These are phyloP conservation scores for Orbilia ellipsospora DNA, from an alignment of 2,329 filamentous ascomycete species.

Conservation along the genomic window DNA sequence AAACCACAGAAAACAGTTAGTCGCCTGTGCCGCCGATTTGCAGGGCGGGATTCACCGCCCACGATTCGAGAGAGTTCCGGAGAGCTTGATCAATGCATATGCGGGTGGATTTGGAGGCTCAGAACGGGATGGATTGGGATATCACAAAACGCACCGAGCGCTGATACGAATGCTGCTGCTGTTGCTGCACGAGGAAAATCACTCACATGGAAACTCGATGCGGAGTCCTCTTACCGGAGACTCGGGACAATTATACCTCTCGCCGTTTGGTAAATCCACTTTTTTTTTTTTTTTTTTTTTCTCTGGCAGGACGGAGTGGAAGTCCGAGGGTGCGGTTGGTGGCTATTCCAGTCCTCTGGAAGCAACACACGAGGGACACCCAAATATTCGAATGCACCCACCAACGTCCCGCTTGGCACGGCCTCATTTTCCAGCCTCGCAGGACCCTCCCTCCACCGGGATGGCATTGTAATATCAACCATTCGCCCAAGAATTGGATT, in stretches of 20 bases:
- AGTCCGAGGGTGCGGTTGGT: too few species aligned
- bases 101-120: not conserved
- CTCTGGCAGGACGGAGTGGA: too few species aligned
- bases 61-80: constrained; percentile 4
- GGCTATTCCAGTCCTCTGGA: constrained; percentile 6
- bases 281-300: too few species aligned
- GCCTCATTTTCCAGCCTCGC: not conserved
- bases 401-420: constrained; percentile 9
- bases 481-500: constrained; percentile 4
- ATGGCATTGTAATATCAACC: not conserved
- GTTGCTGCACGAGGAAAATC: constrained; percentile 14
- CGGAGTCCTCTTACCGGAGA: constrained; percentile 2
- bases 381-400: too few species aligned
- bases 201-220: constrained; percentile 22
- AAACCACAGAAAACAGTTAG: not conserved
- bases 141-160: constrained; percentile 22
- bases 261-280: too few species aligned
- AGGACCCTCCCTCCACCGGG: too few species aligned
- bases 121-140: constrained; percentile 7
- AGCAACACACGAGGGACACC: constrained; percentile 9
- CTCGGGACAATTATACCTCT: constrained; percentile 22
- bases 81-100: constrained; percentile 12
- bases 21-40: constrained; percentile 45
- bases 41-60: constrained; percentile 42
- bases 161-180: too few species aligned